Evolutionary conservation across 805 yeast species (phyloP).

Genomic region (Sporopachydermia quercuum): DNA sequence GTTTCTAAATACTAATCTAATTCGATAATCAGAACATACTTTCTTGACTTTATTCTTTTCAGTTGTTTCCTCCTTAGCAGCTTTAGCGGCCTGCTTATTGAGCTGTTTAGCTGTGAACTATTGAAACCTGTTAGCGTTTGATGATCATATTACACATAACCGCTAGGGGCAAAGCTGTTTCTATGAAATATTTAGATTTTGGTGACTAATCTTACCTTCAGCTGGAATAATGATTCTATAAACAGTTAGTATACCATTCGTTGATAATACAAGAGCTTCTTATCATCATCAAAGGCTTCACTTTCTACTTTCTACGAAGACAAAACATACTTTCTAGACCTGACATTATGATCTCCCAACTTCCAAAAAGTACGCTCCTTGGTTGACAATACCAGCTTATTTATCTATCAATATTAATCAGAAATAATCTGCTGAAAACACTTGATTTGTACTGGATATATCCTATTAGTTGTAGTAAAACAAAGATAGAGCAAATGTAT

Average conservation of each 20-base stretch:
- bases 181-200: background rate
- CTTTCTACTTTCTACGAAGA: background rate
- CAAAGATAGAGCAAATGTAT: too few species aligned
- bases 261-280: conserved; percentile 5
- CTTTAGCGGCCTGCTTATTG: conserved; percentile 75
- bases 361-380: conserved; percentile 8
- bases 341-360: conserved; percentile 18
- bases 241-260: conserved; percentile 5
- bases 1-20: conserved; percentile 1
- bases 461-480: too few species aligned
- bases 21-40: conserved; percentile 13
- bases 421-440: too few species aligned
- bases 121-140: conserved; percentile 15
- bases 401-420: too few species aligned
- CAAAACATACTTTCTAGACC: conserved; percentile 26
- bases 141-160: conserved; percentile 4
- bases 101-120: conserved; percentile 88
- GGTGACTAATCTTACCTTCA: conserved; percentile 26
- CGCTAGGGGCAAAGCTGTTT: background rate
- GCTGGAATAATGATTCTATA: conserved; percentile 47
- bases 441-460: too few species aligned
- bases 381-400: too few species aligned
- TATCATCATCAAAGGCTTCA: too few species aligned
- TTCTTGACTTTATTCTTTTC: conserved; percentile 85
- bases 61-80: conserved; percentile 77